Conservation (phyloP, 306 rosid species). For the Calophaca sinica region DNA sequence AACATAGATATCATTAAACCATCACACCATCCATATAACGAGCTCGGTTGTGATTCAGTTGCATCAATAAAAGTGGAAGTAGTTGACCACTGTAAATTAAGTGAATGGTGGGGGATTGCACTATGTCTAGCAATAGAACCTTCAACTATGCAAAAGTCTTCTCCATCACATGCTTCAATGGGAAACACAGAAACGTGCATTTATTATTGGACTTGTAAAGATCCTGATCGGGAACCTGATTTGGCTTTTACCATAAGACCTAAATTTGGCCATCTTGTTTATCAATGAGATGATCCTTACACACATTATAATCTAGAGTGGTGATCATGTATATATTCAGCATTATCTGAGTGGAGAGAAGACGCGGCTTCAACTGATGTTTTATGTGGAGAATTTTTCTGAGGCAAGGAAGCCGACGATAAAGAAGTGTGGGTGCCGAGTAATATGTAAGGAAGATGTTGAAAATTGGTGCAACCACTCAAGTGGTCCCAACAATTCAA, state of each 20-base stretch:
- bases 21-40: constrained; percentile 26
- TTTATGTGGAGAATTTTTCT: constrained; percentile 31
- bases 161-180: neutral
- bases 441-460: constrained; percentile 32
- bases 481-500: too few relatives aligned
- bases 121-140: constrained; percentile 34
- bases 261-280: neutral
- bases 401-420: neutral
- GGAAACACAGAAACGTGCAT: neutral
- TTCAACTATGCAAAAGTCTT: neutral
- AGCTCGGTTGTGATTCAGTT: neutral
- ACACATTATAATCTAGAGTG: neutral
- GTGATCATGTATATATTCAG: neutral
- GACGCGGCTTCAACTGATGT: constrained; percentile 9
- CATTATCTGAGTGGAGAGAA: constrained; percentile 15
- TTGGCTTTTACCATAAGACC: neutral
- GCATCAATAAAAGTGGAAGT: constrained; percentile 14
- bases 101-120: constrained; percentile 36
- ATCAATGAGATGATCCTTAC: constrained; percentile 15
- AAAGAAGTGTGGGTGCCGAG: constrained; percentile 10
- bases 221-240: constrained; percentile 29
- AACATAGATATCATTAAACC: neutral
- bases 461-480: neutral
- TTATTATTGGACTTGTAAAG: constrained; percentile 26
- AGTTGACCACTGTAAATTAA: neutral